These are phyloP conservation scores for Xerocomellus chrysenteron DNA, from an alignment of 768 basidiomycete genomes.

Conservation along the genomic window DNA sequence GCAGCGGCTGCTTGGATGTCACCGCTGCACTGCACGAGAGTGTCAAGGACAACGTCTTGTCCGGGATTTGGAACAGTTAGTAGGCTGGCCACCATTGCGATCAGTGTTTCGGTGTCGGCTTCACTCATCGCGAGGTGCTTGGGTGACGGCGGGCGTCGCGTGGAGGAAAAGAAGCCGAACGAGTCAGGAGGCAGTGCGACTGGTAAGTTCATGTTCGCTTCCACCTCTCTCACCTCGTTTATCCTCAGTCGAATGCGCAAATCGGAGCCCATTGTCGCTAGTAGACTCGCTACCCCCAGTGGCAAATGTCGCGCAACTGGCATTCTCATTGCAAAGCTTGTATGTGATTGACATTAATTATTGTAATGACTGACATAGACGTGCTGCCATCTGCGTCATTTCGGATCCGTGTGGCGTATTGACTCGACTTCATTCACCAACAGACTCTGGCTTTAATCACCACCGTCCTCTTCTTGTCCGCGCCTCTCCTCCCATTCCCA, in stretches of 20 bases:
- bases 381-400: not conserved
- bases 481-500: not conserved
- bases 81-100: slow-evolving; percentile 67
- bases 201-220: not conserved
- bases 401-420: not conserved
- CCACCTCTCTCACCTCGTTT: not conserved
- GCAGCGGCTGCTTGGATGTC: slow-evolving; percentile 53
- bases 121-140: slow-evolving; percentile 21
- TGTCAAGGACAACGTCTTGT: slow-evolving; percentile 51
- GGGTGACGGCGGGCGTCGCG: not conserved
- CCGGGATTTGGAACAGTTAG: slow-evolving; percentile 36
- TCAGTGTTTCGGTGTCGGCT: slow-evolving; percentile 63
- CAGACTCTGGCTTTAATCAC: slow-evolving; percentile 16
- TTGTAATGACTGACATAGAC: not conserved
- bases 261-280: not conserved
- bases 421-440: not conserved
- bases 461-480: slow-evolving; percentile 1
- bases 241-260: slow-evolving; percentile 9
- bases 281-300: not conserved
- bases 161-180: not conserved
- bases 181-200: slow-evolving; percentile 2
- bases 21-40: slow-evolving; percentile 56
- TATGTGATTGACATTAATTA: slow-evolving; percentile 2
- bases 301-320: not conserved
- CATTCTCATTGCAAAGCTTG: slow-evolving; percentile 7